Base-by-base conservation (phyloP, 192 early-diverging fungal genomes). In the Allomyces macrogynus region DNA sequence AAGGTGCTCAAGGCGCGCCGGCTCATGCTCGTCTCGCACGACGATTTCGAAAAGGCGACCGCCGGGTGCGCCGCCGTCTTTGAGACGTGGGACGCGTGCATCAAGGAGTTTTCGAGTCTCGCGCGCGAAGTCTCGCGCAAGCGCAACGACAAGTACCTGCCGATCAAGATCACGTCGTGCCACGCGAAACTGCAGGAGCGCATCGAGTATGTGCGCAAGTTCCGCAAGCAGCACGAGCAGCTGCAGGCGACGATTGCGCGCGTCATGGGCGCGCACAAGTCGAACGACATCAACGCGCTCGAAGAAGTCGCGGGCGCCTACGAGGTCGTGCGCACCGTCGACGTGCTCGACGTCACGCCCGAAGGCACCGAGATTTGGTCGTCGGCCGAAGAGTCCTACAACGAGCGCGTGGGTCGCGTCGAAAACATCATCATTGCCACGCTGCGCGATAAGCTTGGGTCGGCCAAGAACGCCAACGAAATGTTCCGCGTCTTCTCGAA, bases 401-500 rank as follows among this genome's bases (percentile, higher is more conserved):
- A 96, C 71, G 92, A 97, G 75, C 85, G 87, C 23, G 89, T 99
- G 23, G 81, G 90, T 26, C 80, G 90, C 11, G 91, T 99, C 11
- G 97, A 99, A 72, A 96, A 95, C 76, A 90, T 93, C 73, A 97
- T 99, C 68, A 98, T 99, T 68, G 82, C 87, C 22, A 82, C 85
- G 22, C 76, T 97, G 24, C 86, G 95, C 23, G 95, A 97, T 76
- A 80, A 91, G 23, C 81, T 99, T 43, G 97, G 91, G 23, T 91
- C 87, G 10, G 90, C 90, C 62, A 89, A 90, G 73, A 99, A 90
- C 71, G 97, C 97, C 4, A 92, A 88, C 62, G 97, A 99, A 71
- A 98, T 98, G 95, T 98, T 99, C 78, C 84, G 95, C 18, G 92
- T 97, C 23, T 98, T 99, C 71, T 93, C 92, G 54, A 98, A 98